Evolutionary conservation across 208 protist genomes (phyloP), one percentile per base, ranked within the genome.

Genomic region (Novymonas esmeraldas): DNA sequence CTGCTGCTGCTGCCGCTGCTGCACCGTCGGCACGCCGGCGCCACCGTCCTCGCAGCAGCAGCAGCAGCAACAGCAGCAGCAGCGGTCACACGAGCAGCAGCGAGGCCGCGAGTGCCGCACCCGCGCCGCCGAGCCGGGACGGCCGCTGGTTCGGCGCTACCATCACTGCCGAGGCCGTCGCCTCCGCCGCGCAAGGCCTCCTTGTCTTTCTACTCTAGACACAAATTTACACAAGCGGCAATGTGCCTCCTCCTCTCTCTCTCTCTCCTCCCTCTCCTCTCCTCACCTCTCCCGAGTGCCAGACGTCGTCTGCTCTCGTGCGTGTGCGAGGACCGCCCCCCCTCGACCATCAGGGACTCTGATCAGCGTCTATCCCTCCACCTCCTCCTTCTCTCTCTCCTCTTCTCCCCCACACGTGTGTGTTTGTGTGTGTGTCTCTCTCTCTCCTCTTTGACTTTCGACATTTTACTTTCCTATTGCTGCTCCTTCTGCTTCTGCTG

Each of bases 91-190:
- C n/a, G n/a, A n/a, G n/a, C n/a, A n/a, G n/a, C n/a, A n/a, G n/a
- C n/a, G n/a, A n/a, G n/a, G n/a, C n/a, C n/a, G n/a, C n/a, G n/a
- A n/a, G n/a, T n/a, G n/a, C 33, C 18, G 16, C 28, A 2, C 20
- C 54, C 9, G 1, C 54, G 38, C 22, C 20, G 11, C 54, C 59
- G 7, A 31, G 39, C 14, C 41, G 9, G 28, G 31, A 57, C 0
- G 60, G 55, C 1, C 24, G 59, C 20, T 26, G 52, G 7, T 22
- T 48, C 16, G 58, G 42, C 39, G 34, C 20, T 4, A 26, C 52
- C 24, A 41, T 78, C 31, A 66, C 73, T 5, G 63, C 73, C 20
- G 73, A 73, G 36, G 64, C 64, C 9, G 67, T 78, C 18, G 67
- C 46, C 1, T 66, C 50, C 4, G 67, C 73, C 20, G 64, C 56